Evolutionary conservation across 768 basidiomycete genomes (phyloP).

Genomic region (Solioccasus polychromus): DNA sequence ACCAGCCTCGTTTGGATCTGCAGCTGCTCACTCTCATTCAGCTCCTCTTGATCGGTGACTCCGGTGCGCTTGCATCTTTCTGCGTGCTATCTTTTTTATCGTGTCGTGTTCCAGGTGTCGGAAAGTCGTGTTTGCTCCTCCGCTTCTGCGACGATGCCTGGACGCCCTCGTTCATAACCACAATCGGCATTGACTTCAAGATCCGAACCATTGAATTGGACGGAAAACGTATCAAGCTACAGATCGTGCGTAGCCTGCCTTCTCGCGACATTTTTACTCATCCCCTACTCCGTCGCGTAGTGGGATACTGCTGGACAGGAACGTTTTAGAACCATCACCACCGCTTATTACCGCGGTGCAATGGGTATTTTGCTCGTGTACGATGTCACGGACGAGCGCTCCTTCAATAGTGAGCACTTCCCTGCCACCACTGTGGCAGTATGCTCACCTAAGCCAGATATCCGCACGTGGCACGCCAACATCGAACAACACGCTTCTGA

Average conservation of each 20-base stretch:
- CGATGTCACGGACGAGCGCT: conserved; percentile 92
- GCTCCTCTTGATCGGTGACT: conserved; percentile 95
- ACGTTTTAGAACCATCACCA: conserved; percentile 97
- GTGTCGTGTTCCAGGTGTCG: conserved; percentile 61
- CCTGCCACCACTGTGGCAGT: conserved; percentile 15
- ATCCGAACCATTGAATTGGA: conserved; percentile 98
- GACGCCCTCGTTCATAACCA: conserved; percentile 99
- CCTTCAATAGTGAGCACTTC: conserved; percentile 84
- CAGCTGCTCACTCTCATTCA: conserved; percentile 30
- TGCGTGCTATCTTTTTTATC: conserved; percentile 4
- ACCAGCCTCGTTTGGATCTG: conserved; percentile 4
- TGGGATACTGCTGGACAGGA: conserved; percentile 99
- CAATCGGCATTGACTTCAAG: conserved; percentile 99
- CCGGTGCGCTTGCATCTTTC: conserved; percentile 48
- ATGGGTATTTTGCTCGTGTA: conserved; percentile 99
- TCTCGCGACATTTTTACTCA: neutral
- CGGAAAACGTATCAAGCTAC: conserved; percentile 97
- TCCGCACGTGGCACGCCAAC: conserved; percentile 96
- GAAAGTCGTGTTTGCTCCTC: conserved; percentile 92
- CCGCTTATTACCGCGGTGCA: conserved; percentile 98
- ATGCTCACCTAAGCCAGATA: conserved; percentile 53
- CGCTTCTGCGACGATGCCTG: conserved; percentile 99
- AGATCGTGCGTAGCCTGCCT: conserved; percentile 67
- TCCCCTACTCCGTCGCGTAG: conserved; percentile 39
- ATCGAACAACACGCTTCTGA: conserved; percentile 99